A percentile compares a stretch with the other conserved stretches of the same genome.
Conservation (phyloP, 495 filamentous ascomycete species). For the Penicilliopsis zonata region DNA sequence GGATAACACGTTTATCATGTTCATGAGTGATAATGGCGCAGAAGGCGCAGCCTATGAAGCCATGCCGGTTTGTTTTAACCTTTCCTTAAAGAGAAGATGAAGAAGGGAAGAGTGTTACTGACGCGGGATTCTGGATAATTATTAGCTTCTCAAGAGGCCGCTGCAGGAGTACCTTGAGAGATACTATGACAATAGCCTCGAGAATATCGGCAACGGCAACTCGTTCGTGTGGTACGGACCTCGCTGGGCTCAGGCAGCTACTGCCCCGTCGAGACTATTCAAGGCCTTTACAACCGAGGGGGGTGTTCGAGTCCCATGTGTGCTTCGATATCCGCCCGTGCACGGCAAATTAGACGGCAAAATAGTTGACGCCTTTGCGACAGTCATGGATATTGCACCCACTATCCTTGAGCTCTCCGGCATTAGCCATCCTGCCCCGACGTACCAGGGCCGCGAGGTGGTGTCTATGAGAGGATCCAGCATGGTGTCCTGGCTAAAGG, state of each 20-base stretch:
- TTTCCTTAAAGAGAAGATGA: too few relatives aligned
- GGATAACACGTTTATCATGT: constrained; percentile 52
- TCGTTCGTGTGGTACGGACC: constrained; percentile 57
- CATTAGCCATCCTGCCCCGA: constrained; percentile 43
- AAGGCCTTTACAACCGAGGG: constrained; percentile 54
- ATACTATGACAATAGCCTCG: constrained; percentile 50
- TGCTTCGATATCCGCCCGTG: constrained; percentile 27
- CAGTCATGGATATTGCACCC: constrained; percentile 52
- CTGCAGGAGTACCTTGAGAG: constrained; percentile 42
- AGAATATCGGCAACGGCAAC: constrained; percentile 48
- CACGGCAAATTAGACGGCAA: constrained; percentile 11
- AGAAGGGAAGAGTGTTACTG: too few relatives aligned
- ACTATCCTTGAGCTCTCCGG: constrained; percentile 51
- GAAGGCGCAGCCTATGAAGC: constrained; percentile 51
- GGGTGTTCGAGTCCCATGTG: constrained; percentile 46
- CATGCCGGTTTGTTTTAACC: too few relatives aligned
- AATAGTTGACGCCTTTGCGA: constrained; percentile 45
- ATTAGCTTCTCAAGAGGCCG: constrained; percentile 41
- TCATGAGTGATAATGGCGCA: constrained; percentile 56
- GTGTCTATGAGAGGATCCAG: constrained; percentile 45
- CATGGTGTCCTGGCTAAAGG: constrained; percentile 31
- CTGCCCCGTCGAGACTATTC: constrained; percentile 48
- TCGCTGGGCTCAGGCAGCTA: constrained; percentile 54
- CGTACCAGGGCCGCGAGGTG: constrained; percentile 42
- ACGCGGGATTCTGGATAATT: too few relatives aligned